Evolutionary conservation across 495 filamentous ascomycete species (phyloP), one percentile per base, ranked within the genome.

Genomic region (Neurospora sublineolata): DNA sequence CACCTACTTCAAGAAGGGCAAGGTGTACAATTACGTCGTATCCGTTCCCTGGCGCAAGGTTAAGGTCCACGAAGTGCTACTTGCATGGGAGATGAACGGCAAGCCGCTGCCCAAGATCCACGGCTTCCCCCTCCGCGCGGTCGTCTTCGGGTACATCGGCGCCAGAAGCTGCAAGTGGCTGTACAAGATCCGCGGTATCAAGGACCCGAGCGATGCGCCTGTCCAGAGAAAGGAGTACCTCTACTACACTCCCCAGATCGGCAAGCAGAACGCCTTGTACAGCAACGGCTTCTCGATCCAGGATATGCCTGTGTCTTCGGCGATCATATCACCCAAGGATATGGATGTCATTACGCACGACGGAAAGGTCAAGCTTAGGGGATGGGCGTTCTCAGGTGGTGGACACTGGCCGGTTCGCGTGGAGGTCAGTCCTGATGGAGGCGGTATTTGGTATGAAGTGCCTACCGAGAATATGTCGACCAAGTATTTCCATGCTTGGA

Each of bases 31-130:
- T 78, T 92, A 91, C 74, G 81, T 84, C 52, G 87, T 91, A 40
- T 86, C 83, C 44, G 86, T 90, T 1, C 90, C 89, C 0, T 89
- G 84, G 82, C 84, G 85, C 16, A 91, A 91, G 78, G 88, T 90
- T 39, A 88, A 87, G 74, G 78, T 80, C 12, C 83, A 90, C 75
- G 89, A 92, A 72, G 89, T 91, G 33, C 82, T 92, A 70, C 83
- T 91, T 4, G 88, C 87, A 1, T 91, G 86, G 86, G 89, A 90
- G 73, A 90, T 91, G 89, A 92, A 92, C 68, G 89, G 86, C 37
- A 79, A 89, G 71, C 86, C 87, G 0, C 82, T 92, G 2, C 90
- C 90, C 1, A 86, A 84, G 71, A 88, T 89, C 73, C 89, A 91
- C 72, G 90, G 90, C 3, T 88, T 80, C 30, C 90, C 90, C 4